phyloP scores from a whole-genome alignment of 2,329 filamentous ascomycete species.

The Lomentospora prolificans region DNA sequence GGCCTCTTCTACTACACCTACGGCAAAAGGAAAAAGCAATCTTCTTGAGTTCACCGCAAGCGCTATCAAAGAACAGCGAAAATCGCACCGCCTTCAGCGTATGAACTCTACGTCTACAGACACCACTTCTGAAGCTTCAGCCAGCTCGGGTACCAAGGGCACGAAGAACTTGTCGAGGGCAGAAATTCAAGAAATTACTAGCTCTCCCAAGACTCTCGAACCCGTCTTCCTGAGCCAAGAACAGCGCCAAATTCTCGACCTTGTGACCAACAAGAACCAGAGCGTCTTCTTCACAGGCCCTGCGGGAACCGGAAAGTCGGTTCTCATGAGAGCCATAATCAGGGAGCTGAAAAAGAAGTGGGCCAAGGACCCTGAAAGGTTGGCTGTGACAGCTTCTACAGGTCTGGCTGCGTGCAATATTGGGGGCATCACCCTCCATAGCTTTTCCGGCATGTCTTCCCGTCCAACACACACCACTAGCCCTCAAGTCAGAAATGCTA shows the following conservation, averaged over 20 bases:
- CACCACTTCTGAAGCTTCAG: no score
- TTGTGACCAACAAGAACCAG: conserved; percentile 70
- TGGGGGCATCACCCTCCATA: conserved; percentile 89
- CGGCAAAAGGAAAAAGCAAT: conserved; percentile 19
- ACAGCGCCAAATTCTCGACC: conserved; percentile 70
- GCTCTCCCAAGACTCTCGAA: conserved; percentile 31
- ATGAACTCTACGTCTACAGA: background rate
- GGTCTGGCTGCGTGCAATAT: conserved; percentile 95
- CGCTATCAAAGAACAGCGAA: conserved; percentile 68
- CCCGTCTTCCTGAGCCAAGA: conserved; percentile 72
- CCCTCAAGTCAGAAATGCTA: background rate
- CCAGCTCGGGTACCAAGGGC: conserved; percentile 26
- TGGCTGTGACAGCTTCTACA: conserved; percentile 92
- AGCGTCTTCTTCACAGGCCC: conserved; percentile 98
- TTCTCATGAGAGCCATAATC: conserved; percentile 89
- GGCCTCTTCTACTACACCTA: conserved; percentile 19
- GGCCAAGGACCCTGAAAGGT: conserved; percentile 64
- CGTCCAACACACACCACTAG: background rate
- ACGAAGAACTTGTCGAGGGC: conserved; percentile 31
- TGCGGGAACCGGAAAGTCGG: conserved; percentile 93
- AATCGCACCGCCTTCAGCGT: conserved; percentile 45
- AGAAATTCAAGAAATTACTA: conserved; percentile 32
- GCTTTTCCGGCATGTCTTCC: conserved; percentile 61
- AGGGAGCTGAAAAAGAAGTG: conserved; percentile 68
- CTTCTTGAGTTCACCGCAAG: conserved; percentile 68